Percentiles rank a stretch among this genome's conserved stretches.
Evolutionary conservation across 805 yeast species (phyloP).

Genomic region (Scheffersomyces ergatensis): DNA sequence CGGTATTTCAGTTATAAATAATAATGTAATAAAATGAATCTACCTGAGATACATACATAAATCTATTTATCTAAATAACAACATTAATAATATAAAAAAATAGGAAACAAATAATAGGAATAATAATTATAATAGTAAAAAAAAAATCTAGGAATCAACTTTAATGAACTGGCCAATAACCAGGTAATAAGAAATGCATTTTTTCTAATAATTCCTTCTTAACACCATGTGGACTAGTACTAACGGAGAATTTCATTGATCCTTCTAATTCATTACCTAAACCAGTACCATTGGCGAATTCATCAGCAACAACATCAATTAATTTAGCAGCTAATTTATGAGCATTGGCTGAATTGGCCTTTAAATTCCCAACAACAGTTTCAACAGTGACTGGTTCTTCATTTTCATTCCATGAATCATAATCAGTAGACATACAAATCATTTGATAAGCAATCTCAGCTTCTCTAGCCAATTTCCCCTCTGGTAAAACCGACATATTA

Average conservation of each 20-base stretch:
- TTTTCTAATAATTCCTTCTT: slow-evolving; percentile 70
- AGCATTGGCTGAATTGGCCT: slow-evolving; percentile 86
- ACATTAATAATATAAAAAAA: too few relatives aligned
- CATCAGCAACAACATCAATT: slow-evolving; percentile 63
- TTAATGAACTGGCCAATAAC: slow-evolving; percentile 66
- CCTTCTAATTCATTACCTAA: slow-evolving; percentile 74
- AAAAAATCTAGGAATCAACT: too few relatives aligned
- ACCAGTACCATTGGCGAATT: slow-evolving; percentile 48
- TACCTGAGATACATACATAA: too few relatives aligned
- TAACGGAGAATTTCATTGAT: slow-evolving; percentile 75
- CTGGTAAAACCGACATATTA: slow-evolving; percentile 98
- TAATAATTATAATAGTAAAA: too few relatives aligned
- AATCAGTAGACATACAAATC: slow-evolving; percentile 99
- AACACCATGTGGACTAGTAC: slow-evolving; percentile 73
- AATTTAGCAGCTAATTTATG: slow-evolving; percentile 69
- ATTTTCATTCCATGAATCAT: slow-evolving; percentile 96
- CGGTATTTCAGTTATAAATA: too few relatives aligned
- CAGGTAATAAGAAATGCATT: slow-evolving; percentile 87
- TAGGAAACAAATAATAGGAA: too few relatives aligned
- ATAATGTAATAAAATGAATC: too few relatives aligned
- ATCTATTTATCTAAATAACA: too few relatives aligned
- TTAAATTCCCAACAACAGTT: slow-evolving; percentile 86
- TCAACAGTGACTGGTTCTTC: slow-evolving; percentile 99
- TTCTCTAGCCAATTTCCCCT: slow-evolving; percentile 93
- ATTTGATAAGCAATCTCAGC: slow-evolving; percentile 96